Base-by-base conservation (phyloP, 768 basidiomycete genomes). In the Rhodocollybia butyracea region DNA sequence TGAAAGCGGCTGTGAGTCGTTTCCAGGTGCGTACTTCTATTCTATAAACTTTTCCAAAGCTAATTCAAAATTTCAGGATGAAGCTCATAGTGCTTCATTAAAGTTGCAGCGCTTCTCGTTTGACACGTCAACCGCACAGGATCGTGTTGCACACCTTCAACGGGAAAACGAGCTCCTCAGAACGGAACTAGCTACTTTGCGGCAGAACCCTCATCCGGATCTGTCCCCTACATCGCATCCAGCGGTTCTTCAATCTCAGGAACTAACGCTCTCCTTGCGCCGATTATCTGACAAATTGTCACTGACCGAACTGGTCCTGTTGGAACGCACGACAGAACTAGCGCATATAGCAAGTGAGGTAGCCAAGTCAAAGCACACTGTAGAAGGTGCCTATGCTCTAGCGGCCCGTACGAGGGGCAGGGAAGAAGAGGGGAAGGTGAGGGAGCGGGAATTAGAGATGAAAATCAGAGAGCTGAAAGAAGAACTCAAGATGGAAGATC, bases 241-340 rank as follows among this genome's bases (percentile, higher is more conserved):
- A 31, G 67, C 69, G 8, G 62, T 62, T 12, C 50, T 66, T 19
- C 74, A 76, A 42, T 64, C 72, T 31, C 72, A 74, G 55, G 70
- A 91, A 55, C 76, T 91, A 50, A 84, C 87, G 0, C 77, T 91
- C 8, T 82, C 87, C 0, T 76, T 90, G 26, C 78, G 89, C 6
- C 80, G 79, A 21, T 73, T 89, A 30, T 85, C 82, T 3, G 84
- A 89, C 63, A 86, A 91, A 66, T 77, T 91, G 19, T 73, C 77
- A 0, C 63, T 79, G 10, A 83, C 86, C 0, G 90, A 91, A 64
- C 68, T 76, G 11, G 64, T 78, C 8, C 73, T 90, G 1, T 65
- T 76, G 13, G 64, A 71, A 1, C 78, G 78, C 22, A 83, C 78
- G 0, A 73, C 68, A 0, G 77, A 84, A n/a, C 70, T 86, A 1